Evolutionary conservation across 2,329 filamentous ascomycete species (phyloP).

Genomic region (Cladosporium sp.): DNA sequence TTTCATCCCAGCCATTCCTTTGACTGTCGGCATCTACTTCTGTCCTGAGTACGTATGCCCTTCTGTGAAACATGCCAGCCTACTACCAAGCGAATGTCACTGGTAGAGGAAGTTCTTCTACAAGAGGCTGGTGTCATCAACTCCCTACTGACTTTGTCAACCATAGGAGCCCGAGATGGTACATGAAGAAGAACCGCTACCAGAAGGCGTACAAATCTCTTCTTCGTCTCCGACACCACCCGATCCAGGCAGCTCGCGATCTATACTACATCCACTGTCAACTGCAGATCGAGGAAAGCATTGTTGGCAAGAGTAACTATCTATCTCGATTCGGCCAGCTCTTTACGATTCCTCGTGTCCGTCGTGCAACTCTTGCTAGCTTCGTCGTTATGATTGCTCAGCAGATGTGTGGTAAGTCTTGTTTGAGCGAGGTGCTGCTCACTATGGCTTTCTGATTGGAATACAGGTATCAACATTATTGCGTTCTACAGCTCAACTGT

Average conservation of each 20-base stretch:
- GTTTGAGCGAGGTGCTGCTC: background rate
- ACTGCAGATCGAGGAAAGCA: slow-evolving; percentile 25
- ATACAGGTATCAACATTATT: slow-evolving; percentile 7
- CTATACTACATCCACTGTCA: slow-evolving; percentile 47
- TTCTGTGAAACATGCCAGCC: too few relatives aligned
- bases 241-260: slow-evolving; percentile 53
- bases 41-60: slow-evolving; percentile 32
- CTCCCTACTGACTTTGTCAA: background rate
- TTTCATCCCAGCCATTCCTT: slow-evolving; percentile 44
- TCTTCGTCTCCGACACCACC: slow-evolving; percentile 42
- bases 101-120: too few relatives aligned
- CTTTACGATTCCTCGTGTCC: slow-evolving; percentile 45
- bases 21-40: slow-evolving; percentile 40
- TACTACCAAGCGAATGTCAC: too few relatives aligned
- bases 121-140: too few relatives aligned
- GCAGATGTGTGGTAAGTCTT: slow-evolving; percentile 25
- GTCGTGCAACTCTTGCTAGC: slow-evolving; percentile 35
- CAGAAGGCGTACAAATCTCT: slow-evolving; percentile 48
- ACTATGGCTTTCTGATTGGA: background rate
- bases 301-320: slow-evolving; percentile 37
- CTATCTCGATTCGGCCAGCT: slow-evolving; percentile 43
- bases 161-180: slow-evolving; percentile 21
- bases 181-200: slow-evolving; percentile 45
- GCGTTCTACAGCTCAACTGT: slow-evolving; percentile 27
- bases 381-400: slow-evolving; percentile 32